Evolutionary conservation across 2,329 filamentous ascomycete genomes (phyloP), one percentile per base, ranked within the genome.

Genomic region (Neophaeococcomyces aloes): DNA sequence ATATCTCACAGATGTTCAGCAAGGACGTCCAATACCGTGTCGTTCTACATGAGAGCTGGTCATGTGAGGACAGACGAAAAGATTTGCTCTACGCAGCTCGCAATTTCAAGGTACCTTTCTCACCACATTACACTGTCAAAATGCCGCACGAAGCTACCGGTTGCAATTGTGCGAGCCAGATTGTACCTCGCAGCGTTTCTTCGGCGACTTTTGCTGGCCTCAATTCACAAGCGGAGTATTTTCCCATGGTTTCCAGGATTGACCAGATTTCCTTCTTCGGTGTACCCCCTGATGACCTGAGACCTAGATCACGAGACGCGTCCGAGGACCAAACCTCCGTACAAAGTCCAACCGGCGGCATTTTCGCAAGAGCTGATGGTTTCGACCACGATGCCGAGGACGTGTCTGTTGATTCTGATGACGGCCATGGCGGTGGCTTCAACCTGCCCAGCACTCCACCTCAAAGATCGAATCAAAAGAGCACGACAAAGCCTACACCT

Each of bases 171-270:
- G 46, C 43, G 17, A 36, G n/a, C 15, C 29, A 42, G 27, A 36
- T 34, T n/a, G 31, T 47, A 7, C 11, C 39, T 29, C 33, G 38
- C 34, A 27, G 15, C 10, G 19, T 23, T 1, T 45, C 42, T 4
- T n/a, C 40, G 11, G 38, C 36, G 4, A 29, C 46, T 10, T 51
- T 51, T 13, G 14, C 11, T 18, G 42, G 36, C 15, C 39, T 51
- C 4, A 37, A 46, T 38, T 34, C 30, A 17, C 7, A 4, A 10
- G 44, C 47, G 23, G 11, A 14, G 13, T 51, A 51, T 27, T 51
- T 45, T 19, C 44, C 49, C 3, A 41, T 50, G 32, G 49, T 51
- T 3, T 44, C 42, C 3, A 42, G 49, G 31, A 17, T 27, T 13
- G 41, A 39, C 14, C 13, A 25, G 3, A 42, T 25, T 3, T 45